A percentile compares a stretch with the other conserved stretches of the same genome.
These are phyloP conservation scores for Amanita pallidorosea DNA, from an alignment of 768 basidiomycete genomes.

Conservation along the genomic window DNA sequence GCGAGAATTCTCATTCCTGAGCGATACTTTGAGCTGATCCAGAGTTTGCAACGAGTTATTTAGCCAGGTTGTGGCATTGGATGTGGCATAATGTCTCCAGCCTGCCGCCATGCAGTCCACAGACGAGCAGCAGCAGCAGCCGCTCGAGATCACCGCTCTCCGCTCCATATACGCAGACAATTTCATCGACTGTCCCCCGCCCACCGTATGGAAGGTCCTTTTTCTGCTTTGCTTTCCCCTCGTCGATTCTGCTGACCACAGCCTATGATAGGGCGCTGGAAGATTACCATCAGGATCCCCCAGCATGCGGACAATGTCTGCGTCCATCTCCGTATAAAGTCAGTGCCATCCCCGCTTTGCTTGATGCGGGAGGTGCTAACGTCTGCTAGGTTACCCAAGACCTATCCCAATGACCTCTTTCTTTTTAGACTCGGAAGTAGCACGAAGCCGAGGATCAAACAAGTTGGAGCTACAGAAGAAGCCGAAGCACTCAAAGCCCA, in stretches of 20 bases:
- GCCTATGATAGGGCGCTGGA: conserved; percentile 42
- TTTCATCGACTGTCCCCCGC: conserved; percentile 62
- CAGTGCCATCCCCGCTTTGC: conserved; percentile 13
- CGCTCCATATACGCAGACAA: conserved; percentile 75
- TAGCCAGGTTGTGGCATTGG: too few species aligned
- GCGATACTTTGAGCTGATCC: too few species aligned
- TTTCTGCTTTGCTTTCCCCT: too few species aligned
- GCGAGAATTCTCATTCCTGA: too few species aligned
- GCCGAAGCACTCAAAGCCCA: conserved; percentile 55
- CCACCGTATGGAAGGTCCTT: conserved; percentile 75
- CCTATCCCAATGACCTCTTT: conserved; percentile 47
- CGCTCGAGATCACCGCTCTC: conserved; percentile 65
- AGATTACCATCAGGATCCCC: conserved; percentile 58
- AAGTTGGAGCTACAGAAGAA: conserved; percentile 36
- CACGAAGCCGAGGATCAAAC: conserved; percentile 48
- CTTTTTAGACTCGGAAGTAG: conserved; percentile 38
- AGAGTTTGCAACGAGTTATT: too few species aligned
- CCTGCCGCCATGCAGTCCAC: conserved; percentile 22
- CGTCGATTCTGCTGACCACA: conserved; percentile 1
- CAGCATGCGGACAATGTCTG: conserved; percentile 54
- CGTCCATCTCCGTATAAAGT: conserved; percentile 67
- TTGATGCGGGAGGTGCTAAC: not conserved
- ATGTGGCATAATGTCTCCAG: too few species aligned
- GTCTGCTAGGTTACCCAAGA: conserved; percentile 63
- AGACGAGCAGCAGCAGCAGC: conserved; percentile 55